Evolutionary conservation across 345 rosid genomes (phyloP).

Genomic region (Hypericum perforatum): DNA sequence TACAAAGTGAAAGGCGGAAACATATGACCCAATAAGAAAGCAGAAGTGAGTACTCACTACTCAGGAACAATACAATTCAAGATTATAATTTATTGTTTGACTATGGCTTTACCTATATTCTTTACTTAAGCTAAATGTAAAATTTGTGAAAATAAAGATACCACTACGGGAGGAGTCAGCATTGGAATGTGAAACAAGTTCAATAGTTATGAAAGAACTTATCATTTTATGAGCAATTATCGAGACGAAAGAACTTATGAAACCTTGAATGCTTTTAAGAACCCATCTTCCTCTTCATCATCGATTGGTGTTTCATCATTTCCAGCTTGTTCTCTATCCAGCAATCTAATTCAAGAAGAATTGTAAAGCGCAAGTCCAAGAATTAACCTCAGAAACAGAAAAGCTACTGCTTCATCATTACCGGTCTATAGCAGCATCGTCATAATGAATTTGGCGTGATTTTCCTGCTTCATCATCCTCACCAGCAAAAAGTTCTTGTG

Average conservation of each 20-base stretch:
- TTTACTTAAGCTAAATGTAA: too few species aligned
- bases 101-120: too few species aligned
- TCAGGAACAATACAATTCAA: too few species aligned
- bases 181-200: too few species aligned
- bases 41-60: too few species aligned
- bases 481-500: slow-evolving; percentile 92
- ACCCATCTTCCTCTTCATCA: slow-evolving; percentile 93
- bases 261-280: slow-evolving; percentile 99
- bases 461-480: slow-evolving; percentile 93
- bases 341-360: slow-evolving; percentile 42
- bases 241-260: background rate
- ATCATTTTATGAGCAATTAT: too few species aligned
- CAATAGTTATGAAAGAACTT: background rate
- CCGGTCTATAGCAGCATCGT: slow-evolving; percentile 92
- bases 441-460: slow-evolving; percentile 96
- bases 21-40: too few species aligned
- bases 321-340: slow-evolving; percentile 80
- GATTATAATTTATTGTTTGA: too few species aligned
- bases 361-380: background rate
- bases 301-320: slow-evolving; percentile 77
- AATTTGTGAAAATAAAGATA: too few species aligned
- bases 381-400: slow-evolving; percentile 1
- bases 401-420: slow-evolving; percentile 19
- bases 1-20: too few species aligned
- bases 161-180: too few species aligned